phyloP scores from a whole-genome alignment of 2,329 filamentous ascomycete genomes.

The Venturia effusa region DNA sequence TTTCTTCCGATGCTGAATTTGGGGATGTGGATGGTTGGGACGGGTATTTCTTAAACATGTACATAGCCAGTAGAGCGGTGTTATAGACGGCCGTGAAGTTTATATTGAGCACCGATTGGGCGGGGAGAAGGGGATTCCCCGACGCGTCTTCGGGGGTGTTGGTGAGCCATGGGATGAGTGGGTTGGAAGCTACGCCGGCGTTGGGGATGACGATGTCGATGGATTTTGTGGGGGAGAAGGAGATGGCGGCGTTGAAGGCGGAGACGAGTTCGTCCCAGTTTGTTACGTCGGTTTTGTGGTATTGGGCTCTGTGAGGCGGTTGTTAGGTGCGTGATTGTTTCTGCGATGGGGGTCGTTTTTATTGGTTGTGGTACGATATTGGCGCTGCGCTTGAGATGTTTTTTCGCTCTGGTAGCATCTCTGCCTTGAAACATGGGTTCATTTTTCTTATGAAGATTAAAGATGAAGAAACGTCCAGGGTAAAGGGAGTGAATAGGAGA shows the following conservation, averaged over 20 bases:
- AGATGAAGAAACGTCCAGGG: too few species aligned
- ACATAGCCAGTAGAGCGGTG: constrained; percentile 16
- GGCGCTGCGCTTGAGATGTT: too few species aligned
- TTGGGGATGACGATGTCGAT: constrained; percentile 23
- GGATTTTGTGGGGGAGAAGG: constrained; percentile 17
- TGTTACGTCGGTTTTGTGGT: constrained; percentile 22
- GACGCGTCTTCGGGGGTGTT: neutral
- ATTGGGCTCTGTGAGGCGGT: constrained; percentile 16
- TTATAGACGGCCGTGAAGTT: constrained; percentile 16
- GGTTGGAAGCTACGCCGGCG: constrained; percentile 18
- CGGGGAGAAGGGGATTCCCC: constrained; percentile 17
- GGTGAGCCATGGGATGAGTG: neutral
- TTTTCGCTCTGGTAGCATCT: too few species aligned
- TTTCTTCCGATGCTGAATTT: too few species aligned
- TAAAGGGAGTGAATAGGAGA: too few species aligned
- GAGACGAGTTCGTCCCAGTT: constrained; percentile 19
- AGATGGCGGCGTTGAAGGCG: constrained; percentile 22
- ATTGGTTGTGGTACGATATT: too few species aligned
- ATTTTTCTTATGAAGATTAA: too few species aligned
- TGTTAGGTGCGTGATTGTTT: too few species aligned
- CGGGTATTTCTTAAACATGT: constrained; percentile 21
- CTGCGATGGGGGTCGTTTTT: too few species aligned
- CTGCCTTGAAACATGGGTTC: too few species aligned
- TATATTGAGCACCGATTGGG: constrained; percentile 14
- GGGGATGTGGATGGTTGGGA: neutral